Conservation (phyloP, 108 stramenopile species). For the Mediolabrus comicus region DNA sequence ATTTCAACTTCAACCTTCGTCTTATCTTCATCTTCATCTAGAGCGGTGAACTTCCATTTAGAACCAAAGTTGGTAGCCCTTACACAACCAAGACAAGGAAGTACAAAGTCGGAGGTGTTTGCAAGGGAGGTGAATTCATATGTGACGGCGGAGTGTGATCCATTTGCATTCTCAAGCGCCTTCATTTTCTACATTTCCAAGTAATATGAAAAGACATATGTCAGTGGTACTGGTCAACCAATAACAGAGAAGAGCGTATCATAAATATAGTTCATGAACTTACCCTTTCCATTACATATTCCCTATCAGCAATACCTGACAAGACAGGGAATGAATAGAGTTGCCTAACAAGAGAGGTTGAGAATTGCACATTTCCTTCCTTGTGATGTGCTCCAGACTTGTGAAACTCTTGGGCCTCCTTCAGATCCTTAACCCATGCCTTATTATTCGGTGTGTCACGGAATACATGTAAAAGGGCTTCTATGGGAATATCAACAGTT, state of each 20-base stretch:
- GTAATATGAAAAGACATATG: constrained; percentile 3
- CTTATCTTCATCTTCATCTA: constrained; percentile 18
- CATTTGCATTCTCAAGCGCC: constrained; percentile 14
- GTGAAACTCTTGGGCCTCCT: constrained; percentile 28
- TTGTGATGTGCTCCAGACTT: constrained; percentile 29
- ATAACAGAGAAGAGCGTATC: too few relatives aligned
- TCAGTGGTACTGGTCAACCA: too few relatives aligned
- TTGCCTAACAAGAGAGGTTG: too few relatives aligned
- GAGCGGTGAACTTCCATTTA: constrained; percentile 26
- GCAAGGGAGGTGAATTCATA: constrained; percentile 18
- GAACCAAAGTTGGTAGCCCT: constrained; percentile 26
- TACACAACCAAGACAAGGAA: constrained; percentile 14
- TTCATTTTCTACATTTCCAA: constrained; percentile 31
- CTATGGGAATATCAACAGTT: constrained; percentile 20
- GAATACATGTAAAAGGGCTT: constrained; percentile 23
- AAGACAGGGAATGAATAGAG: too few relatives aligned
- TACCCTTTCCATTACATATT: constrained; percentile 19
- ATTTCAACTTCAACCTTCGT: constrained; percentile 22
- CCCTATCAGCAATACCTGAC: constrained; percentile 14
- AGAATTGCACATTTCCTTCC: neutral
- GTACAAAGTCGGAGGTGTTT: neutral
- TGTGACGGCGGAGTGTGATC: constrained; percentile 19
- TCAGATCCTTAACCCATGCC: constrained; percentile 28
- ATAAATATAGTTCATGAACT: too few relatives aligned
- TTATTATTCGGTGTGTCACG: constrained; percentile 29